Evolutionary conservation across 2,329 filamentous ascomycete genomes (phyloP), one percentile per base, ranked within the genome.

Genomic region (Metarhizium humberi): DNA sequence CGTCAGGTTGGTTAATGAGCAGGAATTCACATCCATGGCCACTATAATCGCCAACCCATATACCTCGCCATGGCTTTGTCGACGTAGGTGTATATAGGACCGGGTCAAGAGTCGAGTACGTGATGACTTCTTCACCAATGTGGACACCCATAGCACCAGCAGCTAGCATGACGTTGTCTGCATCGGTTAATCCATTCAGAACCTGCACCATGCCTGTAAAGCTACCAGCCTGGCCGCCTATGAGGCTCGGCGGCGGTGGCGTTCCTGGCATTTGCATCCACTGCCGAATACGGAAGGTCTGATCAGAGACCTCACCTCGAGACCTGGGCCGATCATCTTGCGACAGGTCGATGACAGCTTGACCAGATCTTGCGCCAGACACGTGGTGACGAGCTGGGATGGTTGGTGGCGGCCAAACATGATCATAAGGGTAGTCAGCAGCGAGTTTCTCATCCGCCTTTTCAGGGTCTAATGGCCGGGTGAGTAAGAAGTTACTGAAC

Each of bases 31-130:
- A 92, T 1, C 92, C 91, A 63, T 97, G 92, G 0, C 82, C 84
- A 30, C 84, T 87, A 64, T 96, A 96, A 67, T 96, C 92, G 0
- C 92, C 92, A 16, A 91, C 87, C 88, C 90, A 97, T 34, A 99
- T 90, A 0, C 92, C 92, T 59, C 90, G 84, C 75, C 86, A 96
- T 0, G 91, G 92, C 66, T 91, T 92, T 54, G 85, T 78, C 10
- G 73, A 68, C 0, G 91, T 95, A 0, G 92, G 90, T 0, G 84
- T 94, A 67, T 95, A 96, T n/a, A 87, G 71, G 3, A 73, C 73
- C 3, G 84, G 81, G 47, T 90, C 84, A 1, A 97, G 74, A 0
- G 91, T 95, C 7, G 82, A 75, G 59, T 80, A 86, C 0, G 87
- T 90, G 62, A 83, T 70, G 45, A 84, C 62, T 55, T 79, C 75